These are phyloP conservation scores for Diaporthe citrichinensis DNA, from an alignment of 2,329 filamentous ascomycete genomes.

Conservation along the genomic window DNA sequence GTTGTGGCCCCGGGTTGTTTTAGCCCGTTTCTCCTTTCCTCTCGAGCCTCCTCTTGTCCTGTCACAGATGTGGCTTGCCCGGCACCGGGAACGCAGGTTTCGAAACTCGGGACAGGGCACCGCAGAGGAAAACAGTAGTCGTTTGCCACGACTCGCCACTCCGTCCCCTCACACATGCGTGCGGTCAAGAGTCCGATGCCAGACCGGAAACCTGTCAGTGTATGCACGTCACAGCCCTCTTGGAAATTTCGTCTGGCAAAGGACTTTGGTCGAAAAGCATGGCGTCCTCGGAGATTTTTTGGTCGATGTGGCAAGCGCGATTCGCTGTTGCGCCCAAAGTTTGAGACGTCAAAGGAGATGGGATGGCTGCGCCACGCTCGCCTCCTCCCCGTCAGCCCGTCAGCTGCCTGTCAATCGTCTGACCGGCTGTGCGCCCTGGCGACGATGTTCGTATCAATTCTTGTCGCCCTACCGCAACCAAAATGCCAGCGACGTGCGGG, in stretches of 20 bases:
- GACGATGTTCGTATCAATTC: slow-evolving; percentile 27
- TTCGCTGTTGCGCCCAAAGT: slow-evolving; percentile 22
- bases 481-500: background rate
- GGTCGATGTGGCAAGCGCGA: slow-evolving; percentile 11
- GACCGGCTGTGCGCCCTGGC: slow-evolving; percentile 28
- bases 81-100: slow-evolving; percentile 26
- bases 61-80: slow-evolving; percentile 24
- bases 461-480: slow-evolving; percentile 20
- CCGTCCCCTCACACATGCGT: background rate
- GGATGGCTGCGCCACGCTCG: slow-evolving; percentile 26
- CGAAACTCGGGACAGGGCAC: slow-evolving; percentile 26
- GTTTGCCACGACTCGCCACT: slow-evolving; percentile 12
- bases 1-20: slow-evolving; percentile 10
- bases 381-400: slow-evolving; percentile 15
- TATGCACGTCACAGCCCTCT: slow-evolving; percentile 30
- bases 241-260: slow-evolving; percentile 9
- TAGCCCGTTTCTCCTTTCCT: slow-evolving; percentile 25
- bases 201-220: slow-evolving; percentile 22
- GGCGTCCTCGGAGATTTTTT: slow-evolving; percentile 25
- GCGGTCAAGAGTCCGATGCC: slow-evolving; percentile 24
- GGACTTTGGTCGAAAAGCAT: slow-evolving; percentile 26
- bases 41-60: background rate
- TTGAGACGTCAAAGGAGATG: slow-evolving; percentile 29
- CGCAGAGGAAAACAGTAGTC: background rate
- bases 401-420: slow-evolving; percentile 25